Evolutionary conservation across 768 basidiomycete genomes (phyloP), one percentile per base, ranked within the genome.

Genomic region (Termitomyces sp.): DNA sequence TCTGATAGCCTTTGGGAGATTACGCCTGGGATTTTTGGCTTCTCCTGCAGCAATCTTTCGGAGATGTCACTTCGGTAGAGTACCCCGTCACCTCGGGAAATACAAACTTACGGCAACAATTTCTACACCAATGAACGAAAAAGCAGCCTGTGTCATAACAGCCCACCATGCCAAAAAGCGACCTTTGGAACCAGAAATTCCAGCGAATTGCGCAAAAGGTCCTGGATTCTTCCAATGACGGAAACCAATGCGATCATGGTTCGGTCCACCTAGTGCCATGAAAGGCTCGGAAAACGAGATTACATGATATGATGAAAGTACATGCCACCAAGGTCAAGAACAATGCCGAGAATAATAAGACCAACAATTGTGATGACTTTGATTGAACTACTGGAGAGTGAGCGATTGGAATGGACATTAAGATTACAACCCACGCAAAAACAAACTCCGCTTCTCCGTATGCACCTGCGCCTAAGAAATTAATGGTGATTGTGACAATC

Each of bases 81-180:
- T n/a, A 20, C 24, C 6, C 9, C 7, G 34, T 36, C 20, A 20
- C 16, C 24, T 42, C 3, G 2, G 4, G 3, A 6, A 4, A 22
- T 30, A 36, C 33, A 30, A n/a, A 76, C 83, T 65, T 75, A 91
- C 88, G 31, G 91, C 93, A 44, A 96, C 93, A 67, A 96, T 94
- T 72, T 98, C 95, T 6, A 93, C 95, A 16, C 95, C 95, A 60
- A 95, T 93, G 62, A 75, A 95, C 12, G 92, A 93, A 78, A 95
- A 97, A 15, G 92, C 93, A 4, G 95, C 95, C 63, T 95, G 89
- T 7, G 87, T 85, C 73, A 96, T 70, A 16, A 79, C 77, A 15
- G 76, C 77, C 78, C 77, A 81, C 70, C 75, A 82, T 5, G 78
- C 81, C 34, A 84, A 67, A 81, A 98, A 97, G 27, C 77, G 83